A percentile compares a stretch with the other conserved stretches of the same genome.
phyloP scores from a whole-genome alignment of 2,329 filamentous ascomycete genomes.

The Aspergillus ustus region DNA sequence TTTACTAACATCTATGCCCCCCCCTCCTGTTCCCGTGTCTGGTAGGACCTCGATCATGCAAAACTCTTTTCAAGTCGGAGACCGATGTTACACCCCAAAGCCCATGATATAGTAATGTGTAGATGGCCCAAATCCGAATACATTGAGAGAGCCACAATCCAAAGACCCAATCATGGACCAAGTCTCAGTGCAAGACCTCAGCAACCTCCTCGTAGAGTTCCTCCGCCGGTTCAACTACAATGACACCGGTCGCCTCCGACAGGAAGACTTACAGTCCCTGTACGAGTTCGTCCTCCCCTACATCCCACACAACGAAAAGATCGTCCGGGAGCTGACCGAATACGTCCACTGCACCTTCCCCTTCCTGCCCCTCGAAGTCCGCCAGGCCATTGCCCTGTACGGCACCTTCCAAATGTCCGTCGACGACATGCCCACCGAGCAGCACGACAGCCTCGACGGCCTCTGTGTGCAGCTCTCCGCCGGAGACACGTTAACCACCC shows the following conservation, averaged over 20 bases:
- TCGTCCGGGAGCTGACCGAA: neutral
- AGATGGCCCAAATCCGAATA: too few relatives aligned
- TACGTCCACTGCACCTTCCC: conserved; percentile 4
- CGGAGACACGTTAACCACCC: neutral
- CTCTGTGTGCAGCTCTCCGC: conserved; percentile 3
- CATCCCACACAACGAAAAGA: neutral
- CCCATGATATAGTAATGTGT: too few relatives aligned
- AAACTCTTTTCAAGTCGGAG: too few relatives aligned
- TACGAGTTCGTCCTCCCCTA: neutral
- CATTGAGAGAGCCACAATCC: too few relatives aligned
- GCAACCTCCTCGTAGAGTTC: conserved; percentile 3
- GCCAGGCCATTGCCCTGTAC: conserved; percentile 3
- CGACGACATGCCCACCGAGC: conserved; percentile 1
- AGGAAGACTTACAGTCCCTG: neutral
- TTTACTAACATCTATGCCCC: too few relatives aligned
- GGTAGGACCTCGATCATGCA: too few relatives aligned
- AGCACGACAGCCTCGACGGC: conserved; percentile 2
- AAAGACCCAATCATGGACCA: neutral
- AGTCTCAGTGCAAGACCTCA: neutral
- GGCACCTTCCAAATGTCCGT: conserved; percentile 9
- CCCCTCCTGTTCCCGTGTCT: too few relatives aligned
- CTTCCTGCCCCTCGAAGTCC: conserved; percentile 10
- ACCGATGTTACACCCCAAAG: too few relatives aligned
- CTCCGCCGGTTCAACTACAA: neutral
- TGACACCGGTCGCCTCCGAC: neutral